Evolutionary conservation across 441 rosid species (phyloP).

Genomic region (Erodium trifolium): DNA sequence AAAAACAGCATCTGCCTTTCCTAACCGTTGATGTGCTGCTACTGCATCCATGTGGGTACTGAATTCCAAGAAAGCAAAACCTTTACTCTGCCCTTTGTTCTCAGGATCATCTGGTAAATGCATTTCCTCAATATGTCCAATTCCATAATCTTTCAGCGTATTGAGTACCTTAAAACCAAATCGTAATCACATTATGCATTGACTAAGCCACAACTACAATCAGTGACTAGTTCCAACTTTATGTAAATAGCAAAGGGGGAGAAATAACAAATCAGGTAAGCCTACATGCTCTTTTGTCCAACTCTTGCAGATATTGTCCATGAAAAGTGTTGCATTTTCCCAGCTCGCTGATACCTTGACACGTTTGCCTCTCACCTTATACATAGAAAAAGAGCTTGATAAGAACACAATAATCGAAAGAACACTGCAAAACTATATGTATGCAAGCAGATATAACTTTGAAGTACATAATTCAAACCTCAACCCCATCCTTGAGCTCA

Average conservation of each 20-base stretch:
- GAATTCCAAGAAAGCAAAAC: constrained; percentile 20
- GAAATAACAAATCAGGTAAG: constrained; percentile 4
- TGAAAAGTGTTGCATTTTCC: constrained; percentile 10
- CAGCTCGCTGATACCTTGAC: constrained; percentile 18
- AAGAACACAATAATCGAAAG: background rate
- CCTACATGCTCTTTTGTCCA: constrained; percentile 26
- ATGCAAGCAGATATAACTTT: background rate
- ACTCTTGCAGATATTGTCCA: constrained; percentile 19
- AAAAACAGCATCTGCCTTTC: constrained; percentile 16
- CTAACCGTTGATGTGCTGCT: constrained; percentile 15
- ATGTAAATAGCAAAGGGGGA: constrained; percentile 6
- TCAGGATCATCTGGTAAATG: constrained; percentile 14
- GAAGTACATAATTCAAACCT: constrained; percentile 14
- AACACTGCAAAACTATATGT: background rate
- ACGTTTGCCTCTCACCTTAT: constrained; percentile 20
- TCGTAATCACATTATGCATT: constrained; percentile 4
- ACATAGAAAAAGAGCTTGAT: background rate
- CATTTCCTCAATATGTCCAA: constrained; percentile 18
- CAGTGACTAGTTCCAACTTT: background rate
- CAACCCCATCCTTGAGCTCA: constrained; percentile 17
- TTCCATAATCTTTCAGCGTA: constrained; percentile 19
- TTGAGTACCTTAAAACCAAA: constrained; percentile 14
- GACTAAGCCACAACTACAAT: background rate
- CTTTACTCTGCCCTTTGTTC: constrained; percentile 15
- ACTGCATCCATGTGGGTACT: constrained; percentile 16